Conservation (phyloP, 495 filamentous ascomycete species). For the Aspergillus bridgeri region DNA sequence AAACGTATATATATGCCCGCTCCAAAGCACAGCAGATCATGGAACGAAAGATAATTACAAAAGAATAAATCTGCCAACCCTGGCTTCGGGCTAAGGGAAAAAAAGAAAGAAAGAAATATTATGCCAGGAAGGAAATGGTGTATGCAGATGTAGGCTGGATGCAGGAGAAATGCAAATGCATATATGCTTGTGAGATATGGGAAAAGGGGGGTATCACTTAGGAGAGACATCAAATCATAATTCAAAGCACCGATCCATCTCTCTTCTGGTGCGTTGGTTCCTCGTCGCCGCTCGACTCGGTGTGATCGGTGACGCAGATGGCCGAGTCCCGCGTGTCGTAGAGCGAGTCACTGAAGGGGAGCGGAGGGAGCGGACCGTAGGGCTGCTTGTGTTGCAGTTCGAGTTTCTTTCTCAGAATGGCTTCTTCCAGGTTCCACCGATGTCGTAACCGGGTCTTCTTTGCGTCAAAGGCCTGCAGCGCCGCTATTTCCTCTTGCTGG, state of each 20-base stretch:
- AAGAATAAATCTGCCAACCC: conserved; percentile 14
- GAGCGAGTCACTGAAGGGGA: conserved; percentile 32
- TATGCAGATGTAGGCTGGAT: not conserved
- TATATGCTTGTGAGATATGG: conserved; percentile 12
- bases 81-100: not conserved
- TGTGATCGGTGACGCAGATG: conserved; percentile 19
- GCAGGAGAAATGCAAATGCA: conserved; percentile 1
- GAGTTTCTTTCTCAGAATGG: conserved; percentile 58
- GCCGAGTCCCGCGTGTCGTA: conserved; percentile 27
- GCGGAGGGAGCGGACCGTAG: conserved; percentile 47
- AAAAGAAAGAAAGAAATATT: not conserved
- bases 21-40: conserved; percentile 4
- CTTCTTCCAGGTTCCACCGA: conserved; percentile 63
- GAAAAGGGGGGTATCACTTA: conserved; percentile 23
- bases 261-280: conserved; percentile 16
- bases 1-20: conserved; percentile 22
- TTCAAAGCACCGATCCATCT: conserved; percentile 14
- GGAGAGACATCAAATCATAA: conserved; percentile 23
- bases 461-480: conserved; percentile 45
- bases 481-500: conserved; percentile 48
- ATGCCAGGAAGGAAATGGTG: not conserved
- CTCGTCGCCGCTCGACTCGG: conserved; percentile 12
- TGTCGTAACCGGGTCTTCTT: conserved; percentile 48
- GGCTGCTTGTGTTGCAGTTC: conserved; percentile 46
- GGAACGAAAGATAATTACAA: conserved; percentile 31